Base-by-base conservation (phyloP, 139 green algal genomes). In the Tetradesmus lagerheimii region DNA sequence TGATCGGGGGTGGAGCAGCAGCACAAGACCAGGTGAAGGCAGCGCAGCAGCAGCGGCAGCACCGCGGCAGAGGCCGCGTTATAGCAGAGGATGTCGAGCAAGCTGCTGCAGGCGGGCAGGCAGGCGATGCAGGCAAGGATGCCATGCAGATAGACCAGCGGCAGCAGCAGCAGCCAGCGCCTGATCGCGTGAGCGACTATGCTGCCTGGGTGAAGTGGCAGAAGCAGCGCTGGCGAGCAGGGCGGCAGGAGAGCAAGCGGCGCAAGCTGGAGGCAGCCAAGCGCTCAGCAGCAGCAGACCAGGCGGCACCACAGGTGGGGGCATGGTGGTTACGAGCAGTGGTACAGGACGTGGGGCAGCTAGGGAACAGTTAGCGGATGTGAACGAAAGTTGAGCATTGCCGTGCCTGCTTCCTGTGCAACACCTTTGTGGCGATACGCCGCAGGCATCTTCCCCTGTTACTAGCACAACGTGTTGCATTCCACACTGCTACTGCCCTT, bases 201-300 rank as follows among this genome's bases (percentile, higher is more conserved):
- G 34, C 25, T 5, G 94, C 85, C 25, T 99, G 97, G 97, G 91
- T 99, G 84, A 71, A 87, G n/a, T 87, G 91, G 57, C 94, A 97
- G 89, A 99, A 99, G 94, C n/a, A 77, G 64, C 90, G 91, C 79
- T 99, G 97, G 97, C 91, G 91, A 2, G 79, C 47, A 0, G 76
- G 87, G 5, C 89, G 94, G 2, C 80, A 91, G 45, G 92, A 93
- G 37, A 81, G 89, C 18, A 94, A 93, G 89, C 92, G 94, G 34
- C 79, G 92, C 45, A 92, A 94, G 43, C 74, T 85, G 38, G 93
- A 93, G 67, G 83, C 87, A 25, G 88, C 67, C 23, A 89, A 41
- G n/a, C 78, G 35, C 43, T 9, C 27, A 20, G 31, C 23, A 39
- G 84, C 89, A 41, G 89, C 71, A 80, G 74, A 31, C 38, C 53